A percentile compares a stretch with the other conserved stretches of the same genome.
Conservation (phyloP, 192 early-diverging fungal genomes). For the Linnemannia schmuckeri region DNA sequence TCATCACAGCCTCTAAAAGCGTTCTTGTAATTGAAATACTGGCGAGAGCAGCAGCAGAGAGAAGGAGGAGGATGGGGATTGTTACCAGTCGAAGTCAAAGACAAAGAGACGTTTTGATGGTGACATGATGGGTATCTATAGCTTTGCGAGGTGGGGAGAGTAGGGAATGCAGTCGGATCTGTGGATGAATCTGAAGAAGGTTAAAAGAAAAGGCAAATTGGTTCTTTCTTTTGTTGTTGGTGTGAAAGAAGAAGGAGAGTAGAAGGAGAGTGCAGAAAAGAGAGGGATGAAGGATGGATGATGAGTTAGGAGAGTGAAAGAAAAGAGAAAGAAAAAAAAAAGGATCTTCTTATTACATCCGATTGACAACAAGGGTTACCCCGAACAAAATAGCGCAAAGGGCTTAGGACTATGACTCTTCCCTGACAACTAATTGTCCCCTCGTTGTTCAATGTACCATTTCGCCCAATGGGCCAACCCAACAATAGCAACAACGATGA, state of each 20-base stretch:
- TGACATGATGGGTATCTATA: background rate
- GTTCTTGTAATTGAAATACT: background rate
- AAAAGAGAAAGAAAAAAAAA: constrained; percentile 9
- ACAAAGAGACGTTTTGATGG: constrained; percentile 58
- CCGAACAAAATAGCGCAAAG: background rate
- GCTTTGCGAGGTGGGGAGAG: background rate
- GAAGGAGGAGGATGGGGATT: background rate
- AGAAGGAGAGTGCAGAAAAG: background rate
- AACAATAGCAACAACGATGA: background rate
- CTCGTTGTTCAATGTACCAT: background rate
- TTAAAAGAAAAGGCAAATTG: background rate
- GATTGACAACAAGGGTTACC: background rate
- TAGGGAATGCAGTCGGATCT: background rate
- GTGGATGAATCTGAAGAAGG: background rate
- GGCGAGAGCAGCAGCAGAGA: too few relatives aligned
- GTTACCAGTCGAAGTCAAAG: constrained; percentile 78
- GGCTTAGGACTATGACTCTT: background rate
- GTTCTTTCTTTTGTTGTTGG: background rate
- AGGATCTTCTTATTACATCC: constrained; percentile 6
- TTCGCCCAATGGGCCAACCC: constrained; percentile 1
- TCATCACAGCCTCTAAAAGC: too few relatives aligned
- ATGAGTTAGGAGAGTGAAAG: background rate
- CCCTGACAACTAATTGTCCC: background rate
- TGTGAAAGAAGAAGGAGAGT: background rate
- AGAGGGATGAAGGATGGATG: background rate